phyloP scores from a whole-genome alignment of 2,329 filamentous ascomycete genomes.

The Aspergillus sp. region DNA sequence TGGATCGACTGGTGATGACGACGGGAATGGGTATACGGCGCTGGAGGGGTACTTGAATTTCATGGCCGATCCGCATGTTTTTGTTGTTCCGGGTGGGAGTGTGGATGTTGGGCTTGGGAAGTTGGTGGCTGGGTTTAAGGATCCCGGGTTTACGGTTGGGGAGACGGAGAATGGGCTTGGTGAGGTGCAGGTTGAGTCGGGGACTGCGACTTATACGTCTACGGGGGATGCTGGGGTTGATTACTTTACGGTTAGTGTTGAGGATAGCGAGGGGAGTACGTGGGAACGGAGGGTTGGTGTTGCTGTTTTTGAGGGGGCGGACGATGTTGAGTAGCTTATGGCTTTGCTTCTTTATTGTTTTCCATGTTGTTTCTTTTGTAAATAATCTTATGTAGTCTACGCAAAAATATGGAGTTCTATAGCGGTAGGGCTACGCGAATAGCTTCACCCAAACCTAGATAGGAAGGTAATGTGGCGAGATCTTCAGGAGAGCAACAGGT shows the following conservation, averaged over 20 bases:
- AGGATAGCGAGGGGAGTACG: constrained; percentile 2
- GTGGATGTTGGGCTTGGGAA: neutral
- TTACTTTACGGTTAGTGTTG: neutral
- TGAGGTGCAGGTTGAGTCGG: neutral
- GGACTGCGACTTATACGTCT: neutral
- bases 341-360: too few species aligned
- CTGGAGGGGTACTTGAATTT: constrained; percentile 14
- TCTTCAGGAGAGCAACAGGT: too few species aligned
- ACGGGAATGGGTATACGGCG: constrained; percentile 7
- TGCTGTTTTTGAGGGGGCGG: constrained; percentile 1
- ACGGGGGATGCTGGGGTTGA: neutral
- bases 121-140: neutral
- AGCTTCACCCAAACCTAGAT: too few species aligned
- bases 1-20: constrained; percentile 6
- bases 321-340: neutral
- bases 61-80: constrained; percentile 10
- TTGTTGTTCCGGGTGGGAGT: neutral
- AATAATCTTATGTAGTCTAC: too few species aligned
- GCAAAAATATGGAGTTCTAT: too few species aligned
- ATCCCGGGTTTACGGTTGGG: neutral
- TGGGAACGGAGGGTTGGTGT: constrained; percentile 8
- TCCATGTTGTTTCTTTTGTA: too few species aligned
- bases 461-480: too few species aligned
- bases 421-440: too few species aligned
- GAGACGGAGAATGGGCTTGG: neutral